phyloP scores from a whole-genome alignment of 192 early-diverging fungal species.

The Umbelopsis sp. region DNA sequence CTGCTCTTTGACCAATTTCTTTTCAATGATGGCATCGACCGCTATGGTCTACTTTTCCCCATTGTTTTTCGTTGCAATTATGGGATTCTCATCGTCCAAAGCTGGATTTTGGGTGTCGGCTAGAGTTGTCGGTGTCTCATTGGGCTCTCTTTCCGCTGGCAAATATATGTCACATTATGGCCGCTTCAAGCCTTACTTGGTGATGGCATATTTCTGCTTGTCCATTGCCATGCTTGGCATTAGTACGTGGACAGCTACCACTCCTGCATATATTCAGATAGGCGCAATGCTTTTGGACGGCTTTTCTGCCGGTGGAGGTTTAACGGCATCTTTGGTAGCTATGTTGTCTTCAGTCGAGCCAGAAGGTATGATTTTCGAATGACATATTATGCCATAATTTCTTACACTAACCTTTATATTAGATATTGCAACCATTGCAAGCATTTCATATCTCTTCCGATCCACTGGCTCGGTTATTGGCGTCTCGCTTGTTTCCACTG shows the following conservation, averaged over 20 bases:
- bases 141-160: conserved; percentile 30
- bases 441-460: conserved; percentile 52
- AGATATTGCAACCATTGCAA: conserved; percentile 56
- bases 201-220: conserved; percentile 49
- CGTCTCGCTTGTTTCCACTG: conserved; percentile 47
- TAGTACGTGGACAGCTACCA: conserved; percentile 54
- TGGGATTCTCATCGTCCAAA: conserved; percentile 28
- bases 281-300: conserved; percentile 48
- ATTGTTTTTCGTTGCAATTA: conserved; percentile 37
- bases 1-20: conserved; percentile 49
- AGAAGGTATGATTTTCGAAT: conserved; percentile 35
- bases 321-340: conserved; percentile 53
- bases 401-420: background rate
- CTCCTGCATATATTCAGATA: conserved; percentile 26
- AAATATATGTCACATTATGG: conserved; percentile 34
- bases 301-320: conserved; percentile 53
- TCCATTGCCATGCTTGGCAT: conserved; percentile 56
- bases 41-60: conserved; percentile 37
- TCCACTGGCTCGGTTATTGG: conserved; percentile 58
- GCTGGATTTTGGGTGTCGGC: conserved; percentile 37
- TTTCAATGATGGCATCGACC: conserved; percentile 37
- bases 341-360: conserved; percentile 53
- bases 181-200: conserved; percentile 34
- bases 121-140: conserved; percentile 27
- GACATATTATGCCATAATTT: background rate